A percentile compares a stretch with the other conserved stretches of the same genome.
Conservation (phyloP, 495 filamentous ascomycete genomes). For the Lasiosphaeris hirsuta region DNA sequence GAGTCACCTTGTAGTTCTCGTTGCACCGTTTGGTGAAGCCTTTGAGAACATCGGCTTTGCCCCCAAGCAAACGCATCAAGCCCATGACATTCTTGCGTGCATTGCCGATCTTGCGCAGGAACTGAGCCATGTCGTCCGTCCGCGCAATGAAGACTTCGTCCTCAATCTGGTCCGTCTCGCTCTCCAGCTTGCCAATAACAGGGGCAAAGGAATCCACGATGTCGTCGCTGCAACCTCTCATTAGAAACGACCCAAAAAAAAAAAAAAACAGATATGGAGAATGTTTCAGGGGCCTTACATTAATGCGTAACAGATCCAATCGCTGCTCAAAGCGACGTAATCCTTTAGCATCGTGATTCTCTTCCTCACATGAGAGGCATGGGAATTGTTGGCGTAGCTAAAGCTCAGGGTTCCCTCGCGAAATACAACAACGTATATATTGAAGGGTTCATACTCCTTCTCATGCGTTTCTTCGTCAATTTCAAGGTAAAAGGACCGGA, state of each 20-base stretch:
- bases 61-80: conserved; percentile 85
- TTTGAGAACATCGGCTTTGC: conserved; percentile 95
- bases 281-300: conserved; percentile 59
- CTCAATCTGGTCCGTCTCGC: conserved; percentile 88
- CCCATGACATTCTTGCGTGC: conserved; percentile 93
- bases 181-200: conserved; percentile 78
- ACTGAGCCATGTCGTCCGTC: conserved; percentile 77
- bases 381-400: conserved; percentile 78
- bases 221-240: conserved; percentile 61
- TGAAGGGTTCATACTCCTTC: conserved; percentile 84
- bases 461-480: conserved; percentile 66
- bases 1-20: conserved; percentile 90
- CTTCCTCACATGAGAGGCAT: conserved; percentile 83
- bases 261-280: background rate
- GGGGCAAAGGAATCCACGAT: conserved; percentile 96
- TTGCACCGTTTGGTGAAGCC: conserved; percentile 98
- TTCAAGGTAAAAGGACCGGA: conserved; percentile 76
- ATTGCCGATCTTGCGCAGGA: conserved; percentile 82
- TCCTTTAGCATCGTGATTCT: conserved; percentile 90
- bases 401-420: conserved; percentile 93
- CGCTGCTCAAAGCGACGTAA: conserved; percentile 85
- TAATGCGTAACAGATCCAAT: conserved; percentile 99
- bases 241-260: conserved; percentile 21
- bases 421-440: conserved; percentile 96
- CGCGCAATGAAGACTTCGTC: conserved; percentile 91